Percentiles rank a stretch among this genome's conserved stretches.
phyloP scores from a whole-genome alignment of 139 green algal genomes.

The Chlorella sorokiniana region DNA sequence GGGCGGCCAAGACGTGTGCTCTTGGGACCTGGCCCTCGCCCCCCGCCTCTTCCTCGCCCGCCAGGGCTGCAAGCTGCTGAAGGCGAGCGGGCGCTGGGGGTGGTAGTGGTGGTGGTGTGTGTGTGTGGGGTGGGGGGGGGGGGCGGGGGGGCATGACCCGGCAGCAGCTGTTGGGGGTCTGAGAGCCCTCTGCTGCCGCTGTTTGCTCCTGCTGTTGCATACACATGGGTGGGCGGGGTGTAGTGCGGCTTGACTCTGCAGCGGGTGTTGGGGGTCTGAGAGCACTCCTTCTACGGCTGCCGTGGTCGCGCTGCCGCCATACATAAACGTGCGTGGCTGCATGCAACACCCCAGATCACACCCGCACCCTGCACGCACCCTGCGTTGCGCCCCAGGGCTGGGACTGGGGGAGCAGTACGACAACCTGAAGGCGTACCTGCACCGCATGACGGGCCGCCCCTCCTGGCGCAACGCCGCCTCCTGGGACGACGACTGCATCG shows the following conservation, averaged over 20 bases:
- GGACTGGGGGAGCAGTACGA: conserved; percentile 30
- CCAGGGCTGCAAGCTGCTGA: conserved; percentile 41
- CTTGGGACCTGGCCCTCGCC: conserved; percentile 67
- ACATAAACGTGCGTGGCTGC: too few relatives aligned
- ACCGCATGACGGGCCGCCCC: conserved; percentile 28
- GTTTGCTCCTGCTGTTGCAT: too few relatives aligned
- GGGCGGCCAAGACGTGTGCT: conserved; percentile 56
- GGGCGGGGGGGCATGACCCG: not conserved
- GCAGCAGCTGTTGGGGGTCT: too few relatives aligned
- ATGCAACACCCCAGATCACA: too few relatives aligned
- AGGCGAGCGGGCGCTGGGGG: conserved; percentile 24
- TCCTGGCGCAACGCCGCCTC: conserved; percentile 32
- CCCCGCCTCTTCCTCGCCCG: conserved; percentile 85
- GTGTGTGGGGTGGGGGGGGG: not conserved
- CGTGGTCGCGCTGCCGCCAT: too few relatives aligned
- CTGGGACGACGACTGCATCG: conserved; percentile 38
- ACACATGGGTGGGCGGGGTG: too few relatives aligned
- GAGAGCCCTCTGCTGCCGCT: too few relatives aligned
- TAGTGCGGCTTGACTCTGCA: too few relatives aligned
- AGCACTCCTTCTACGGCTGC: too few relatives aligned
- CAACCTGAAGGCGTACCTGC: conserved; percentile 36
- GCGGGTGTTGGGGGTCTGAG: too few relatives aligned
- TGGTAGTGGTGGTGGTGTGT: not conserved
- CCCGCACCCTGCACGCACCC: too few relatives aligned
- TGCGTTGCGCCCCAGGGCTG: conserved; percentile 8